Percentiles rank a stretch among this genome's conserved stretches.
Conservation (phyloP, 192 early-diverging fungal species). For the Ambispora gerdemannii region DNA sequence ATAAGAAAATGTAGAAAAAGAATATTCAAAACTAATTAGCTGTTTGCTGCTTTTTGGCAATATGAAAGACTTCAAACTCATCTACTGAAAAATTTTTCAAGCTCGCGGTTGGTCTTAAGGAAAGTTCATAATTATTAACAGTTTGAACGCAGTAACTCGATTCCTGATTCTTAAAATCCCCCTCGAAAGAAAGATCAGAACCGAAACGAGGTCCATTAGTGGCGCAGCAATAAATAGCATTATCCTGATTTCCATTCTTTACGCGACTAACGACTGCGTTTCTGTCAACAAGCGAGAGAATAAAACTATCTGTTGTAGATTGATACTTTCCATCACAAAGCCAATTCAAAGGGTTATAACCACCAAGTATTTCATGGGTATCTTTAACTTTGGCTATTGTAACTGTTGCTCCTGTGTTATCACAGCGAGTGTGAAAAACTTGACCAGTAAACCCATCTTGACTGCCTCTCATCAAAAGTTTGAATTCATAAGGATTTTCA, state of each 20-base stretch:
- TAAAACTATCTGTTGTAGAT: background rate
- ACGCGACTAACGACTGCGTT: background rate
- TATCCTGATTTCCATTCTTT: background rate
- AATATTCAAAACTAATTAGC: too few species aligned
- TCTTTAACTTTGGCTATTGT: background rate
- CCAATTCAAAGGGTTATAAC: conserved; percentile 9
- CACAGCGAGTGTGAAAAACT: background rate
- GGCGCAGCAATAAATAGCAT: background rate
- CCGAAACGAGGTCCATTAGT: background rate
- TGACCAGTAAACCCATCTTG: background rate
- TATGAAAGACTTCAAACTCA: too few species aligned
- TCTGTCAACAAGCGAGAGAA: conserved; percentile 12
- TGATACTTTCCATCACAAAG: background rate
- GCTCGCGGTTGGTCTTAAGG: too few species aligned
- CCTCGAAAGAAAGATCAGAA: too few species aligned
- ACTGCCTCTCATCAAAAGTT: background rate
- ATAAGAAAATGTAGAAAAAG: too few species aligned
- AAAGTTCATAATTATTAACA: too few species aligned
- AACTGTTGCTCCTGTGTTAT: conserved; percentile 8
- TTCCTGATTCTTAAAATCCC: too few species aligned
- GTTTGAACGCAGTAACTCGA: too few species aligned
- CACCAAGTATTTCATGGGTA: background rate
- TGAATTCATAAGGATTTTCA: background rate
- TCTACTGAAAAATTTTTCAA: too few species aligned
- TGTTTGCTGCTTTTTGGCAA: too few species aligned